These are phyloP conservation scores for Lodderomyces pseudojiufengensis DNA, from an alignment of 1,139 yeast species.

Conservation along the genomic window DNA sequence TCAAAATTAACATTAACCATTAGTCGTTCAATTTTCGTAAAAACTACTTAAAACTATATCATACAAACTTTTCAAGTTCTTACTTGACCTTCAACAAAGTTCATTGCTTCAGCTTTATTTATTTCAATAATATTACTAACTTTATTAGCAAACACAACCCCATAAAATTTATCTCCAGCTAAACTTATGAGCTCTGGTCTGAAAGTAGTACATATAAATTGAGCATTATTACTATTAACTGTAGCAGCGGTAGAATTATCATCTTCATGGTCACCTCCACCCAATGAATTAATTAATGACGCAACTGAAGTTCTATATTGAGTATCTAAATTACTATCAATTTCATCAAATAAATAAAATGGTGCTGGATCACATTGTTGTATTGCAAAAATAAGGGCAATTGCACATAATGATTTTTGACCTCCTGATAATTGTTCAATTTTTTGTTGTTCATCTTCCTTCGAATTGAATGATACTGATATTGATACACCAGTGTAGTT, in stretches of 20 bases:
- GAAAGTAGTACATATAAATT: slow-evolving; percentile 94
- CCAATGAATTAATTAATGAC: slow-evolving; percentile 59
- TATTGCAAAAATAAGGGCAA: slow-evolving; percentile 87
- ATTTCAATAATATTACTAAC: slow-evolving; percentile 78
- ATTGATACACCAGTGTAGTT: slow-evolving; percentile 81
- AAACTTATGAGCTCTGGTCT: slow-evolving; percentile 88
- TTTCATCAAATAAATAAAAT: slow-evolving; percentile 90
- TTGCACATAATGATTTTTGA: slow-evolving; percentile 91
- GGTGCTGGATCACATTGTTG: slow-evolving; percentile 98
- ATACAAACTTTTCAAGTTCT: too few relatives aligned
- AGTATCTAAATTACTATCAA: slow-evolving; percentile 92
- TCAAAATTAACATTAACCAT: too few relatives aligned
- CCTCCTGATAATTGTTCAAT: slow-evolving; percentile 96
- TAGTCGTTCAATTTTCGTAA: too few relatives aligned
- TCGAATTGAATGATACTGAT: slow-evolving; percentile 86
- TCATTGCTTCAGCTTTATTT: slow-evolving; percentile 66
- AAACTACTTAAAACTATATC: too few relatives aligned
- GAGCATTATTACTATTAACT: slow-evolving; percentile 41
- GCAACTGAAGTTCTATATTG: slow-evolving; percentile 92
- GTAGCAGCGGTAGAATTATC: too few relatives aligned
- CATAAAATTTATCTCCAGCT: slow-evolving; percentile 75
- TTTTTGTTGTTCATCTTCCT: slow-evolving; percentile 78
- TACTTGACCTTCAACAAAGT: slow-evolving; percentile 70
- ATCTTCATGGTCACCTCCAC: slow-evolving; percentile 26
- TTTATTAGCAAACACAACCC: slow-evolving; percentile 80